Base-by-base conservation (phyloP, 495 filamentous ascomycete genomes). In the Hypoxylon crocopeplum region DNA sequence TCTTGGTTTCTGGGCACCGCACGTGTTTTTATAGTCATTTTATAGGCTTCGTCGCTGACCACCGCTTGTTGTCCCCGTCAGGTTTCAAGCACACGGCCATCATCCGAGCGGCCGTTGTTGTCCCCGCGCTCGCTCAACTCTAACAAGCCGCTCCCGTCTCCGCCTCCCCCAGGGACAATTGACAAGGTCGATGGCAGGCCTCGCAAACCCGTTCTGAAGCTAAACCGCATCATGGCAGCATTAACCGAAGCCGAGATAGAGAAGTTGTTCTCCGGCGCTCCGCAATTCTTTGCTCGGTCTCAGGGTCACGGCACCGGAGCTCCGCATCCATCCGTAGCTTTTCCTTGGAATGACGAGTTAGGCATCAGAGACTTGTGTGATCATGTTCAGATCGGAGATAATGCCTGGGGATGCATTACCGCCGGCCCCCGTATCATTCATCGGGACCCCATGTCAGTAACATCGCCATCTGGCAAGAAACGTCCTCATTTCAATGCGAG, bases 201-300 rank as follows among this genome's bases (percentile, higher is more conserved):
- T 25, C 66, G 55, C 17, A 73, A 65, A 44, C 75, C 75, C 5
- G 69, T 78, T 29, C 52, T 82, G 30, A 79, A 77, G 54, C 71
- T 82, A 11, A 69, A 75, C 45, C 71, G 81, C 69, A 83, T 82
- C 66, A 82, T 83, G 72, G 68, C 79, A 37, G 77, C 78, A n/a
- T 73, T 90, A 38, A 82, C 77, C 22, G 80, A 81, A 20, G 73
- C 78, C 17, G 87, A 90, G 41, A 69, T 90, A 52, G 86, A 87
- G 67, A 82, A 83, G 41, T 77, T 92, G 29, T 87, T 92, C 67
- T 90, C 87, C 22, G 88, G 88, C n/a, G 88, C 88, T 11, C 88
- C 88, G 30, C 88, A 89, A 65, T 92, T 88, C 69, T 79, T 87
- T 60, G 84, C 72, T 71, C 77, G 74, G 64, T 84, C 76, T 70